Evolutionary conservation across 345 rosid species (phyloP).

Genomic region (Camelina neglecta): DNA sequence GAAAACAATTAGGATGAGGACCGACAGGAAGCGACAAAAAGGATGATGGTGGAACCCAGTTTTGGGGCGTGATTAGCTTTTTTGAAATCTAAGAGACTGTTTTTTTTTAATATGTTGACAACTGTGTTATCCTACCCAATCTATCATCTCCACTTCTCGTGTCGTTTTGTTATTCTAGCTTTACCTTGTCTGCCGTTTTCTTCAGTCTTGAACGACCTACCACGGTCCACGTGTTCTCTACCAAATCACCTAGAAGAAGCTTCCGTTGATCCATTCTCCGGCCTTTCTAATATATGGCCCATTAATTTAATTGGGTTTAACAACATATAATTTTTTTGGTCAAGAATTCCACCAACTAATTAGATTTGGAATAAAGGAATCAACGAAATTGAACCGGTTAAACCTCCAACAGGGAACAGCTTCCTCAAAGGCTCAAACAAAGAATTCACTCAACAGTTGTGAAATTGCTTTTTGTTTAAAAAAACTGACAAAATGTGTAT

Average conservation of each 20-base stretch:
- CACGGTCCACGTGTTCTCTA: background rate
- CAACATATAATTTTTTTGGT: background rate
- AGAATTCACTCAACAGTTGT: too few species aligned
- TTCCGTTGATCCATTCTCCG: background rate
- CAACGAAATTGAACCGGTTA: too few species aligned
- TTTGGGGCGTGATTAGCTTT: constrained; percentile 44
- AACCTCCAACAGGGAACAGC: too few species aligned
- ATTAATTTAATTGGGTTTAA: background rate
- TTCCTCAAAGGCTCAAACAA: too few species aligned
- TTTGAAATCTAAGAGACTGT: constrained; percentile 36
- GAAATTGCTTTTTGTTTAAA: too few species aligned
- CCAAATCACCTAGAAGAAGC: background rate
- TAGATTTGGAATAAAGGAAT: background rate
- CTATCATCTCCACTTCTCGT: background rate
- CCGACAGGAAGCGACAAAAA: constrained; percentile 49
- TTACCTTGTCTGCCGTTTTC: constrained; percentile 37
- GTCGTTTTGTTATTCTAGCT: constrained; percentile 24
- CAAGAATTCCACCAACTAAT: background rate
- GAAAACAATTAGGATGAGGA: constrained; percentile 11
- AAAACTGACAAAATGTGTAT: background rate
- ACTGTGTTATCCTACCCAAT: constrained; percentile 20
- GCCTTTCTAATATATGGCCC: constrained; percentile 3
- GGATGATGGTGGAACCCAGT: constrained; percentile 17
- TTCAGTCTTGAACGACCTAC: background rate
- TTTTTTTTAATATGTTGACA: constrained; percentile 24